Evolutionary conservation across 1,284 basidiomycete genomes (phyloP).

Genomic region (Meripilus lineatus): DNA sequence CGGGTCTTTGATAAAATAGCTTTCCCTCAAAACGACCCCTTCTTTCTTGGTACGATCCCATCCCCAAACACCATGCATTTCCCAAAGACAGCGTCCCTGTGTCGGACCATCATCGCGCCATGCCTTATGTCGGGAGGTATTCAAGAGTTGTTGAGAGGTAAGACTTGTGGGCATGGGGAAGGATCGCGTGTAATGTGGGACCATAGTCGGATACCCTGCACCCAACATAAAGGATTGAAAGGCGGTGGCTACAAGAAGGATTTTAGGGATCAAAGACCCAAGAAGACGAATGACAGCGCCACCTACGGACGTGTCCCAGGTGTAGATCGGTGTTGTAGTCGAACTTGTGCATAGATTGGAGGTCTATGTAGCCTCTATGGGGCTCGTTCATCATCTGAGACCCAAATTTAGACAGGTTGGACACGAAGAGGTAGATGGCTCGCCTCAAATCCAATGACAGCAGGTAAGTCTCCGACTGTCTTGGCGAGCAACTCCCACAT

Average conservation of each 20-base stretch:
- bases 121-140: conserved; percentile 51
- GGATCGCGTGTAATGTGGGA: conserved; percentile 74
- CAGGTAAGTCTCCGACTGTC: conserved; percentile 69
- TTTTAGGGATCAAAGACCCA: not conserved
- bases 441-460: conserved; percentile 86
- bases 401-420: not conserved
- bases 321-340: conserved; percentile 96
- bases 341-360: conserved; percentile 80
- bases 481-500: conserved; percentile 72
- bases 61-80: conserved; percentile 91
- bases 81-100: conserved; percentile 76
- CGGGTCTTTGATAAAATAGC: conserved; percentile 79
- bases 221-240: conserved; percentile 84
- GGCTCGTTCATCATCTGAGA: conserved; percentile 91
- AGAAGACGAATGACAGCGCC: not conserved
- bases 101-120: conserved; percentile 74
- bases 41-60: conserved; percentile 72
- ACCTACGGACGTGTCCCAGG: conserved; percentile 76
- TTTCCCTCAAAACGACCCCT: conserved; percentile 78
- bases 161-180: conserved; percentile 81
- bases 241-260: conserved; percentile 53
- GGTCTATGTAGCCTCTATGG: conserved; percentile 86
- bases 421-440: conserved; percentile 2
- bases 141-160: conserved; percentile 53
- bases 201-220: conserved; percentile 68